These are phyloP conservation scores for Solanum paucissectum DNA, from an alignment of 257 asterid species.

Conservation along the genomic window DNA sequence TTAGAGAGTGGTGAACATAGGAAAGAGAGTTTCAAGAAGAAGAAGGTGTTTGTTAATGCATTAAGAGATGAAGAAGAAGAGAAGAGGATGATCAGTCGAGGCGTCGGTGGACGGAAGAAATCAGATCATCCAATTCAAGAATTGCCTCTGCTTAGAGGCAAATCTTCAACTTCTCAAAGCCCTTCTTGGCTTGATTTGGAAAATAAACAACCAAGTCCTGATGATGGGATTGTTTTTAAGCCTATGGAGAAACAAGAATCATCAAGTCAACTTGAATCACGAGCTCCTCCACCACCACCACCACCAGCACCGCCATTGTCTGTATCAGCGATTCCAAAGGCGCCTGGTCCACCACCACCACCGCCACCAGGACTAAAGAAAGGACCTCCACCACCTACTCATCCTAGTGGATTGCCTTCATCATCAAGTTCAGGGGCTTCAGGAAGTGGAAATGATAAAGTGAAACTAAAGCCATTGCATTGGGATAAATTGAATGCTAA, in stretches of 20 bases:
- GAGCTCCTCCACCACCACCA: constrained; percentile 1
- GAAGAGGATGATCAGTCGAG: constrained; percentile 28
- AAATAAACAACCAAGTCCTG: constrained; percentile 1
- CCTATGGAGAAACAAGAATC: constrained; percentile 23
- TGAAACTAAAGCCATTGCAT: constrained; percentile 72
- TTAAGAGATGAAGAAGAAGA: constrained; percentile 33
- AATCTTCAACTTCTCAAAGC: constrained; percentile 65
- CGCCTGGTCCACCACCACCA: constrained; percentile 33
- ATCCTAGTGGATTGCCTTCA: constrained; percentile 5
- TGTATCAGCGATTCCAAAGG: constrained; percentile 6
- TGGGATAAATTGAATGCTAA: constrained; percentile 91
- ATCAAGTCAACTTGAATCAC: not conserved
- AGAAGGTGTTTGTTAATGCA: constrained; percentile 24
- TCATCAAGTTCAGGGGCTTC: constrained; percentile 15
- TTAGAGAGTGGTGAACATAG: constrained; percentile 33
- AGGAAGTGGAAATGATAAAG: constrained; percentile 34
- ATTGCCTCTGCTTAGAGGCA: constrained; percentile 59
- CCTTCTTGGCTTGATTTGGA: constrained; percentile 35
- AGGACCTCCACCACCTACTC: constrained; percentile 28
- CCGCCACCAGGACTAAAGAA: constrained; percentile 15
- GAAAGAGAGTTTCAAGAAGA: constrained; percentile 32
- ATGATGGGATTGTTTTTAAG: constrained; percentile 8
- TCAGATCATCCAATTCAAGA: constrained; percentile 37
- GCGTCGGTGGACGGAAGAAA: constrained; percentile 11
- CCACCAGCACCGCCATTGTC: constrained; percentile 1